Percentiles rank a stretch among this genome's conserved stretches.
Conservation (phyloP, 1,284 basidiomycete species). For the Ganoderma resinaceum region DNA sequence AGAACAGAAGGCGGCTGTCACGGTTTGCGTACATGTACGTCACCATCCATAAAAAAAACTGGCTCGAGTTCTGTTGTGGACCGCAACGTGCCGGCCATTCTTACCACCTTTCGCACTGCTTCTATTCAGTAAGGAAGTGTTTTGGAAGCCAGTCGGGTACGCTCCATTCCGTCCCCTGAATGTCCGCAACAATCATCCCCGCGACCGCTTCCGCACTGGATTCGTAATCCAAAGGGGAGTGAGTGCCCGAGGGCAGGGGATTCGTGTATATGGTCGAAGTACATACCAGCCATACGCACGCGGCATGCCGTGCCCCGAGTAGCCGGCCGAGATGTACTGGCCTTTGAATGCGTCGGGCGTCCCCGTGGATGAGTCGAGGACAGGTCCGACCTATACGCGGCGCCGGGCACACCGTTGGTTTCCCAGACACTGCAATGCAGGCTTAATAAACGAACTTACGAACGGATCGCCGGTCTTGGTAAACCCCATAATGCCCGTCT, state of each 20-base stretch:
- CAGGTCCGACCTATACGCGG: constrained; percentile 65
- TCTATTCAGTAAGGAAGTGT: constrained; percentile 58
- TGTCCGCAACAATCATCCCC: constrained; percentile 66
- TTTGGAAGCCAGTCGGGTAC: constrained; percentile 69
- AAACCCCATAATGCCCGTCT: constrained; percentile 88
- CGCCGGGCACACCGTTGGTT: too few species aligned
- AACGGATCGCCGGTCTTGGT: constrained; percentile 72
- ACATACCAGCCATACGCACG: constrained; percentile 74
- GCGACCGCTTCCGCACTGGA: constrained; percentile 71
- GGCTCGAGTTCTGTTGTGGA: too few species aligned
- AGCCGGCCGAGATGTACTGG: constrained; percentile 81
- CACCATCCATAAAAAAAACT: too few species aligned
- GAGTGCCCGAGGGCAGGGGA: not conserved
- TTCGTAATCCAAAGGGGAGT: not conserved
- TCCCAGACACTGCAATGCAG: not conserved
- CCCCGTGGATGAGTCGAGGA: constrained; percentile 45
- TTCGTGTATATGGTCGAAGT: too few species aligned
- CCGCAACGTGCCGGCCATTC: too few species aligned
- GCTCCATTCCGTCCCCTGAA: constrained; percentile 54
- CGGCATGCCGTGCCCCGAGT: constrained; percentile 84
- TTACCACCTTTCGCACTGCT: too few species aligned
- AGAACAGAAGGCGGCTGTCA: too few species aligned
- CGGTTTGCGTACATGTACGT: too few species aligned
- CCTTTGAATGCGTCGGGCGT: constrained; percentile 47
- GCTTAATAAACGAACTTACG: constrained; percentile 49